Evolutionary conservation across 306 rosid species (phyloP).

Genomic region (Quercus dentata): DNA sequence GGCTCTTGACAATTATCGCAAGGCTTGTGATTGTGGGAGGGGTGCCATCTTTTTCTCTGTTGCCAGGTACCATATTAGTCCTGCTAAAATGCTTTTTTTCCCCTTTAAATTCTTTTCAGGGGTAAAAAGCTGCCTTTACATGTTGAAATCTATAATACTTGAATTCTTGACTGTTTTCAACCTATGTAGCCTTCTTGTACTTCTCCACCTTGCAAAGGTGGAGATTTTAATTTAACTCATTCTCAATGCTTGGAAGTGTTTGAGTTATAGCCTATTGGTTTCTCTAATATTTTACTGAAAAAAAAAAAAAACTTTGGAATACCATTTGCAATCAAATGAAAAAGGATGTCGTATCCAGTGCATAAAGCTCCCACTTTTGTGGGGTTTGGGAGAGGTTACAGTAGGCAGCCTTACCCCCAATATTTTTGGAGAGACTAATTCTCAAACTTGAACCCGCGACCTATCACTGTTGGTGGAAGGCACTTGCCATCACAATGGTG

Average conservation of each 20-base stretch:
- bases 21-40: conserved; percentile 98
- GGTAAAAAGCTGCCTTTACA: not conserved
- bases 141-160: conserved; percentile 1
- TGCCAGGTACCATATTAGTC: conserved; percentile 57
- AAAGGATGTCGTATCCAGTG: too few relatives aligned
- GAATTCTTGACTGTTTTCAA: not conserved
- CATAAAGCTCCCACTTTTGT: too few relatives aligned
- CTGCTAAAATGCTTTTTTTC: not conserved
- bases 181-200: not conserved
- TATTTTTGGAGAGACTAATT: too few relatives aligned
- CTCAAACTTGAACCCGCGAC: too few relatives aligned
- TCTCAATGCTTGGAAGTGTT: not conserved
- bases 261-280: not conserved
- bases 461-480: too few relatives aligned
- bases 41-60: conserved; percentile 97
- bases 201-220: too few relatives aligned
- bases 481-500: not conserved
- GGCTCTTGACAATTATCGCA: conserved; percentile 94
- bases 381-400: too few relatives aligned
- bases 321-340: not conserved
- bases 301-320: not conserved
- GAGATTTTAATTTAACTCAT: not conserved
- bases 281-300: not conserved
- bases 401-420: too few relatives aligned
- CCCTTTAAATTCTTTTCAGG: not conserved